Evolutionary conservation across 2,329 filamentous ascomycete genomes (phyloP), one percentile per base, ranked within the genome.

Genomic region (Fusarium devonianum): DNA sequence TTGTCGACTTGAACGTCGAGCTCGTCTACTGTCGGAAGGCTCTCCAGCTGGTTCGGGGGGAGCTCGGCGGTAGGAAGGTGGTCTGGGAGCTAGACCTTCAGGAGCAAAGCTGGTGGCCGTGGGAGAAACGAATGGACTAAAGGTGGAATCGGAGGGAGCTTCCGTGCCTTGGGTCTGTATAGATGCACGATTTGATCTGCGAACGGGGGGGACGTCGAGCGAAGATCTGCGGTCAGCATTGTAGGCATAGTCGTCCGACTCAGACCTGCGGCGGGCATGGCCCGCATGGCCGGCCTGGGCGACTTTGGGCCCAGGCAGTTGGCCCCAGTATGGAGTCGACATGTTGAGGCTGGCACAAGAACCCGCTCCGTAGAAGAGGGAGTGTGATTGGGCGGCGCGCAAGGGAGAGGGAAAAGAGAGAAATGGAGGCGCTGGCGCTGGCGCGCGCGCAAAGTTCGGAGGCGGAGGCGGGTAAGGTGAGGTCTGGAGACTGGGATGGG

Each of bases 61-160:
- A 47, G 73, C 67, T 53, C 79, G 80, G 46, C 79, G 76, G 47
- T 81, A 76, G 2, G 83, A 84, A n/a, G 81, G 74, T 28, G 84
- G 83, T 48, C 82, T 78, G 41, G 83, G 82, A 60, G 82, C 78
- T 53, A 85, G 74, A 18, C 81, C 82, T 58, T 78, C 73, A 44
- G 69, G 73, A 34, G 71, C 71, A 62, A 82, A 80, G 63, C 70
- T 79, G 21, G 81, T 77, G 42, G 74, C 68, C 33, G 76, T 76
- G 30, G 83, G 82, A 25, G 83, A 84, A 56, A 73, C 77, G 63
- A 79, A 78, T 34, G 83, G 81, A 62, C 80, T 84, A 64, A 80
- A 75, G 35, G 82, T 84, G 38, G 82, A 82, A 50, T 84, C 79
- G 60, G 82, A 82, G 44, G 75, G 75, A 58, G 78, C 75, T 56